Conservation (phyloP, 805 yeast species). For the Cyberlindnera euphorbiiphila region DNA sequence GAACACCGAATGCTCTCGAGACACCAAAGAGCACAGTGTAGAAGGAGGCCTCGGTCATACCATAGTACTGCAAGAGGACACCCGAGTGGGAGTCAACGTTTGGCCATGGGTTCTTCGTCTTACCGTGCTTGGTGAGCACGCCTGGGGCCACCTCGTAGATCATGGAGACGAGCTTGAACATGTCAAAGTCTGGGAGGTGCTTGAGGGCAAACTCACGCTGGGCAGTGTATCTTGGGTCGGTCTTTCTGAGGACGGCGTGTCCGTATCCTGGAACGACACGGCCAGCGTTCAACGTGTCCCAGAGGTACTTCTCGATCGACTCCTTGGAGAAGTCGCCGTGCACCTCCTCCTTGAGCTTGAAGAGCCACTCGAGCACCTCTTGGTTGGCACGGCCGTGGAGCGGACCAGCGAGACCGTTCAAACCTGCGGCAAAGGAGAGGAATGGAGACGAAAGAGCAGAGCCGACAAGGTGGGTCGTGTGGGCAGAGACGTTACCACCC, state of each 20-base stretch:
- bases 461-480: conserved; percentile 82
- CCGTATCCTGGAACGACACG: conserved; percentile 90
- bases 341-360: conserved; percentile 54
- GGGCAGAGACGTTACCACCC: conserved; percentile 88
- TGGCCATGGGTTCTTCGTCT: conserved; percentile 93
- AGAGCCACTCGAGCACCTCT: conserved; percentile 80
- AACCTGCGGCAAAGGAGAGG: conserved; percentile 75
- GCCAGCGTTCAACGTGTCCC: conserved; percentile 77
- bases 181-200: conserved; percentile 74
- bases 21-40: conserved; percentile 87
- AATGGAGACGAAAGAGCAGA: conserved; percentile 78
- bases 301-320: conserved; percentile 69
- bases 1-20: conserved; percentile 80
- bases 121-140: conserved; percentile 78
- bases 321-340: conserved; percentile 65
- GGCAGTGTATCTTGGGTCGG: conserved; percentile 85
- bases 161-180: conserved; percentile 73
- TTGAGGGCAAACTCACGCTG: conserved; percentile 77
- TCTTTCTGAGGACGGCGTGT: conserved; percentile 83
- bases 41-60: conserved; percentile 75
- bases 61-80: conserved; percentile 80
- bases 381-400: conserved; percentile 86
- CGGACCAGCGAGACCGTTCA: conserved; percentile 85
- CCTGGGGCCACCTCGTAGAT: conserved; percentile 81
- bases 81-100: conserved; percentile 88